Conservation (phyloP, 495 filamentous ascomycete species). For the Aspergillus biplanus region DNA sequence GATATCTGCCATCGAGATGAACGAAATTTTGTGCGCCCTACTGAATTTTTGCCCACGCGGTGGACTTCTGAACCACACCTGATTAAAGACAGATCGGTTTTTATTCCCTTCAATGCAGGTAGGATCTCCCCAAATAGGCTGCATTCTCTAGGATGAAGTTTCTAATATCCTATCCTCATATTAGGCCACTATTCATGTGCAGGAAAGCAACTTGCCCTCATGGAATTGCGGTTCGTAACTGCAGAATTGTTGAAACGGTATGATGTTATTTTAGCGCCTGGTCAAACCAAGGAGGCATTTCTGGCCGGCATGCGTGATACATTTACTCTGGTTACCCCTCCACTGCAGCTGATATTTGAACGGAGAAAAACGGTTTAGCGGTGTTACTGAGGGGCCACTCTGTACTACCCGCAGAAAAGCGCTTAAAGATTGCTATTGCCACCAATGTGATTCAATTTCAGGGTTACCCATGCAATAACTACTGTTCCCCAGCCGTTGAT, state of each 20-base stretch:
- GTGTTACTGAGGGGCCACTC: neutral
- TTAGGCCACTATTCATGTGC: conserved; percentile 50
- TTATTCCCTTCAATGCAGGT: conserved; percentile 38
- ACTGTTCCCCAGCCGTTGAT: no score
- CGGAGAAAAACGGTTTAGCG: neutral
- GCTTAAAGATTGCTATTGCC: neutral
- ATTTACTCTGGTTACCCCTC: conserved; percentile 13
- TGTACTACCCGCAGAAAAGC: neutral
- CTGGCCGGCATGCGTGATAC: conserved; percentile 9
- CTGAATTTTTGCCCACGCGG: conserved; percentile 48
- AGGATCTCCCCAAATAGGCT: neutral
- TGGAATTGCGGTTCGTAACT: conserved; percentile 46
- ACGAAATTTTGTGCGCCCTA: conserved; percentile 34
- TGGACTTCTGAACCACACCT: conserved; percentile 44
- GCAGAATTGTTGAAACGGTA: conserved; percentile 38
- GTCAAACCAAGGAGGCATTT: conserved; percentile 6
- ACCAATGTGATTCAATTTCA: no score
- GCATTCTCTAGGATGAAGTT: neutral
- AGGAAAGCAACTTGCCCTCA: conserved; percentile 55
- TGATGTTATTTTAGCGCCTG: conserved; percentile 19
- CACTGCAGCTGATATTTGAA: conserved; percentile 10
- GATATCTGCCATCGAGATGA: conserved; percentile 19
- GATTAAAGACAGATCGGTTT: conserved; percentile 35
- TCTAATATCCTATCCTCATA: neutral
- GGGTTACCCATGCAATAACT: no score